Base-by-base conservation (phyloP, 768 basidiomycete species). In the Erythrobasidium yunnanense region DNA sequence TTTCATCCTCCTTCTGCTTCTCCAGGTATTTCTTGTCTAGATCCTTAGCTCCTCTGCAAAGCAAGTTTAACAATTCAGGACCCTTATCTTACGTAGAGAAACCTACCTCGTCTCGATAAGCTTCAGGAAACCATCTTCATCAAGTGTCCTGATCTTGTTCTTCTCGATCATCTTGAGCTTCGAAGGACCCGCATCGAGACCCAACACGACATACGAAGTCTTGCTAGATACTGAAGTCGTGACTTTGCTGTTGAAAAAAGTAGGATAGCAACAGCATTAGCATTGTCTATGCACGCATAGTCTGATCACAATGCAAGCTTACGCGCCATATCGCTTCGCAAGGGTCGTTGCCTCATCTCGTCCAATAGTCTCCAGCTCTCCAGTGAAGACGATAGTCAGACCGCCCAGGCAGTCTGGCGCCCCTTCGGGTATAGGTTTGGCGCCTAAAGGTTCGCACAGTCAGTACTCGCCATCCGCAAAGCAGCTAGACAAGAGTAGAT, bases 321-420 rank as follows among this genome's bases (percentile, higher is more conserved):
- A 90, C 92, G 85, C 92, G 71, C 90, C 90, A 73, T 84, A 90
- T 3, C 91, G 88, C 76, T 99, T 97, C 0, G 87, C 93, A 4
- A 93, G 76, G 71, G 93, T 90, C 27, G 80, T 74, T 0, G 88
- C 86, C 70, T 95, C 91, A 1, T 96, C 89, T 35, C 95, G 81
- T 1, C 88, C 84, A 70, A 97, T 84, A 66, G 86, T 87, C 51
- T 81, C 83, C 50, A 97, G 77, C 71, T 99, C 93, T 33, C 92
- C 95, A 0, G 95, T 97, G 70, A 99, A 99, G 22, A 99, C 93
- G 73, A 99, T 87, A 0, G 89, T 81, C 23, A 97, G 79, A 0
- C 92, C 92, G 0, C 85, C 82, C 7, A 99, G 80, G 73, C 88
- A 90, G 71, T 85, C 81, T 0, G 82, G 81, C 27, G 79, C 78